Evolutionary conservation across 139 green algal genomes (phyloP).

Genomic region (Chlamydomonas sp.): DNA sequence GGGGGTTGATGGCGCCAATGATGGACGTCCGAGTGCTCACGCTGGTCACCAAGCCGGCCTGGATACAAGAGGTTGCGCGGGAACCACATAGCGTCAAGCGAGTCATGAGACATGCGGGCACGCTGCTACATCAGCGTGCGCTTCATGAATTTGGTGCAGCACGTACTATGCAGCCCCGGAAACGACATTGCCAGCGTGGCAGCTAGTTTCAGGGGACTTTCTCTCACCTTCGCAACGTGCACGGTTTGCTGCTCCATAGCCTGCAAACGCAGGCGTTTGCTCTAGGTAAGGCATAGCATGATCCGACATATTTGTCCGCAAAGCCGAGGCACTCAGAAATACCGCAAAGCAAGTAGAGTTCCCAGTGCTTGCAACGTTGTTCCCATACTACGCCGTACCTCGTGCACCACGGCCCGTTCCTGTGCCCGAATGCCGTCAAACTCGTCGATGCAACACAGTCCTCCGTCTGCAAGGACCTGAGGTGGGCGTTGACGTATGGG

Average conservation of each 20-base stretch:
- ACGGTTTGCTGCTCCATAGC: constrained; percentile 97
- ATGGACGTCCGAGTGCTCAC: constrained; percentile 80
- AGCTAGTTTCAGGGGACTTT: neutral
- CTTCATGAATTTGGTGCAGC: neutral
- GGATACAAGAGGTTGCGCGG: neutral
- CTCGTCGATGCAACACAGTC: constrained; percentile 93
- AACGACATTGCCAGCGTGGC: neutral
- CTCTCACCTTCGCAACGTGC: constrained; percentile 86
- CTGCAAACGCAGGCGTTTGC: neutral
- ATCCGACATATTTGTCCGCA: too few relatives aligned
- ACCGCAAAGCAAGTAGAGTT: too few relatives aligned
- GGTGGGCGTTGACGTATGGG: constrained; percentile 17
- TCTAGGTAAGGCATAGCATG: neutral
- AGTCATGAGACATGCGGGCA: neutral
- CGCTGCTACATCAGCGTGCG: neutral
- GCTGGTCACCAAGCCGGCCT: constrained; percentile 90
- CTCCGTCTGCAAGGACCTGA: constrained; percentile 86
- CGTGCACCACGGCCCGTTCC: constrained; percentile 87
- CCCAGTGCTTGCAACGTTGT: too few relatives aligned
- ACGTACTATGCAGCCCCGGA: neutral
- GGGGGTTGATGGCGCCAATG: constrained; percentile 80
- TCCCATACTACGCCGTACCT: constrained; percentile 40
- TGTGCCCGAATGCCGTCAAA: constrained; percentile 78
- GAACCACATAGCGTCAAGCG: neutral
- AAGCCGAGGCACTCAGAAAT: too few relatives aligned